Percentiles rank a stretch among this genome's conserved stretches.
phyloP scores from a whole-genome alignment of 306 rosid genomes.

The Fragaria ananassa region DNA sequence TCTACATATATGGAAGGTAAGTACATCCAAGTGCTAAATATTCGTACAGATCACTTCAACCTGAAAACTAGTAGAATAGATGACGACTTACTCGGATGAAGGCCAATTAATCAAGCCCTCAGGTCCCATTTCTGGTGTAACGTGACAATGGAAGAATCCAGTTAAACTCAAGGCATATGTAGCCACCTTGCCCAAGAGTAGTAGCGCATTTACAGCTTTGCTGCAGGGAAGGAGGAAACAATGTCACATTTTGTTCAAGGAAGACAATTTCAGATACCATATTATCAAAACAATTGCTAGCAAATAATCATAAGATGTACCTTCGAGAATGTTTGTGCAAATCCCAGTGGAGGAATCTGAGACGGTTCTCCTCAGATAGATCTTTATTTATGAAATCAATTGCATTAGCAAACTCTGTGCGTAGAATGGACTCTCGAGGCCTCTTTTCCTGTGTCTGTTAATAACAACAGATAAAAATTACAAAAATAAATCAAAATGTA shows the following conservation, averaged over 20 bases:
- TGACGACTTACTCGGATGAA: constrained; percentile 48
- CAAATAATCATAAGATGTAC: constrained; percentile 15
- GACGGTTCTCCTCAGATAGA: constrained; percentile 49
- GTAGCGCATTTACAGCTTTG: constrained; percentile 71
- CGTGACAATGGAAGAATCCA: constrained; percentile 79
- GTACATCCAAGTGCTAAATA: not conserved
- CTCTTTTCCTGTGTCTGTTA: constrained; percentile 70
- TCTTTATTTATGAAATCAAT: constrained; percentile 67
- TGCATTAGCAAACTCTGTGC: constrained; percentile 82
- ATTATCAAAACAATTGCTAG: not conserved
- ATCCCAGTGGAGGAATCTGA: constrained; percentile 94
- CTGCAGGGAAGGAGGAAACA: constrained; percentile 35
- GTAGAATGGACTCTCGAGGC: constrained; percentile 91
- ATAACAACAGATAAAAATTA: constrained; percentile 4
- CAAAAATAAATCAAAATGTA: not conserved
- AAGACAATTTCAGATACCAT: constrained; percentile 22
- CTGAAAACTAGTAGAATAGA: constrained; percentile 8
- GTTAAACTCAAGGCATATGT: constrained; percentile 63
- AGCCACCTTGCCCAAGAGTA: constrained; percentile 74
- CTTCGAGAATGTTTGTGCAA: constrained; percentile 64
- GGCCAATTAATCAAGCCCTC: constrained; percentile 36
- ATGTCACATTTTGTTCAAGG: not conserved
- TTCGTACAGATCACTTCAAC: not conserved
- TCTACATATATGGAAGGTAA: not conserved
- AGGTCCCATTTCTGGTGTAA: constrained; percentile 37